These are phyloP conservation scores for Eutypa lata DNA, from an alignment of 2,329 filamentous ascomycete genomes.

Conservation along the genomic window DNA sequence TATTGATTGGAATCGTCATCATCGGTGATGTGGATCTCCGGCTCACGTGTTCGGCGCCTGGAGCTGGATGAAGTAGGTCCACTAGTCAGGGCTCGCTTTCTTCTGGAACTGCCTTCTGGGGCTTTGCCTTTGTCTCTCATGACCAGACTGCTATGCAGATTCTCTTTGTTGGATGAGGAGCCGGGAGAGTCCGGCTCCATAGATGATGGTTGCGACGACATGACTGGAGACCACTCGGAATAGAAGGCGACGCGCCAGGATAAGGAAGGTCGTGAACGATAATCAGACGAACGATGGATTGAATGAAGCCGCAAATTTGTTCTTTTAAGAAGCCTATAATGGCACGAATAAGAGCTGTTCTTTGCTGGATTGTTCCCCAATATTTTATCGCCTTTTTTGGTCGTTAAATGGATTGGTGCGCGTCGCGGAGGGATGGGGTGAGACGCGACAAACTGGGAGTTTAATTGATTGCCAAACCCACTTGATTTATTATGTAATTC, in stretches of 20 bases:
- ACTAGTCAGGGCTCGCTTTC: conserved; percentile 27
- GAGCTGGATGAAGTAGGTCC: conserved; percentile 22
- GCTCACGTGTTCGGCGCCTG: conserved; percentile 27
- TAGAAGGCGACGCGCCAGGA: neutral
- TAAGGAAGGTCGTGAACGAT: no score
- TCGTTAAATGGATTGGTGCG: neutral
- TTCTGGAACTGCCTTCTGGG: conserved; percentile 21
- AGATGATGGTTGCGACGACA: conserved; percentile 21
- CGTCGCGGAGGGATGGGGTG: neutral
- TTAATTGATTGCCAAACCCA: neutral
- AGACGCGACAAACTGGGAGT: neutral
- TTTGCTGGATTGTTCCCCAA: no score
- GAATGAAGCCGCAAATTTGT: no score
- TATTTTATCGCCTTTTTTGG: no score
- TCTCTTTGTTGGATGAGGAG: conserved; percentile 13
- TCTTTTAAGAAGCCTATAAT: neutral
- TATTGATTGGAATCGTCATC: conserved; percentile 48
- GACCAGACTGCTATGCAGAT: conserved; percentile 21
- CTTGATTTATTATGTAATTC: no score
- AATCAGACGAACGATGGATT: no score
- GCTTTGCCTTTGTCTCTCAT: conserved; percentile 28
- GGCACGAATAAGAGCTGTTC: no score
- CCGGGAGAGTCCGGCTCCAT: conserved; percentile 14
- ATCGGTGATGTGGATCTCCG: conserved; percentile 12
- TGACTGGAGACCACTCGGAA: conserved; percentile 2